These are phyloP conservation scores for Anethum foeniculum DNA, from an alignment of 140 eudicot genomes.

Conservation along the genomic window DNA sequence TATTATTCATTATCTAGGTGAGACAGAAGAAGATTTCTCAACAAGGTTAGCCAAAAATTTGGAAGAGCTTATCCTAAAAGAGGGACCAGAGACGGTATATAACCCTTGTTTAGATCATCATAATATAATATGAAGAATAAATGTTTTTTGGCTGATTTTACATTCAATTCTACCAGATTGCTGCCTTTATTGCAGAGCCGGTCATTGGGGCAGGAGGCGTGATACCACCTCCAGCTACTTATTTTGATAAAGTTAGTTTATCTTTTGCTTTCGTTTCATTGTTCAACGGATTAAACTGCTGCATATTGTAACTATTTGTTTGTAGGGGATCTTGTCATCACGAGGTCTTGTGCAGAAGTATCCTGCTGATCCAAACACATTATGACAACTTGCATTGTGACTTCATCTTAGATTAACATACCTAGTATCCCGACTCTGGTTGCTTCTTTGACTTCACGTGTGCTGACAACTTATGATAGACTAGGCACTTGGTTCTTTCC, in stretches of 20 bases:
- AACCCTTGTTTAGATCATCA: background rate
- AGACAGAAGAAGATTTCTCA: constrained; percentile 88
- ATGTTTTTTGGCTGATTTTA: background rate
- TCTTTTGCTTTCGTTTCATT: background rate
- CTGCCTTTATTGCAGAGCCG: constrained; percentile 97
- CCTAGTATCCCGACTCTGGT: background rate
- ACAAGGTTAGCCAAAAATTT: constrained; percentile 87
- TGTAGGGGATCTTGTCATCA: background rate
- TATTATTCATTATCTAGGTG: constrained; percentile 39
- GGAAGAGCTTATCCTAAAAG: constrained; percentile 81
- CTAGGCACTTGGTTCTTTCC: background rate
- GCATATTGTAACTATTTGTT: background rate
- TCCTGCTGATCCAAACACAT: background rate
- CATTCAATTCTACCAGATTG: constrained; percentile 50
- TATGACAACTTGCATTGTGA: background rate
- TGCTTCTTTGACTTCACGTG: background rate
- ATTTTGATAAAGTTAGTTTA: constrained; percentile 71
- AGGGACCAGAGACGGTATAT: constrained; percentile 98
- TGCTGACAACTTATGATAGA: background rate
- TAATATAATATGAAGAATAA: background rate
- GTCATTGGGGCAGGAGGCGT: constrained; percentile 99
- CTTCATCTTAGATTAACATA: background rate
- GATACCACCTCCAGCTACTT: constrained; percentile 87
- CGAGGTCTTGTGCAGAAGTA: background rate
- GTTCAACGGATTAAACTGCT: background rate